Evolutionary conservation across 495 filamentous ascomycete species (phyloP).

Genomic region (Parachaetomium inaequale): DNA sequence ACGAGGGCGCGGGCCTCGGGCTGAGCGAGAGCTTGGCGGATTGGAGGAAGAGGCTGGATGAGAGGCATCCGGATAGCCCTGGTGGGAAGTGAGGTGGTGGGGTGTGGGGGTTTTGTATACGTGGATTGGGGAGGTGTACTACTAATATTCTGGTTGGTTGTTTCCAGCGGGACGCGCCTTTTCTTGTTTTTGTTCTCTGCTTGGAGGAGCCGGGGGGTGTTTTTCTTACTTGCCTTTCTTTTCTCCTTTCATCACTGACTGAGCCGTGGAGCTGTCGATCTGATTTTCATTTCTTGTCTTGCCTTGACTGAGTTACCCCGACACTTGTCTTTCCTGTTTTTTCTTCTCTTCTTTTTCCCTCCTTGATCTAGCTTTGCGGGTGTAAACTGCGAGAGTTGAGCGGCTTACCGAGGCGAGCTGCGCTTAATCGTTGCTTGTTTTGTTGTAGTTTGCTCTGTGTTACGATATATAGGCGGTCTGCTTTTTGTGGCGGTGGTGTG

Average conservation of each 20-base stretch:
- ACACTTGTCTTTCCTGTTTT: not conserved
- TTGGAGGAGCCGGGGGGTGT: not conserved
- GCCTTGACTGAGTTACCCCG: not conserved
- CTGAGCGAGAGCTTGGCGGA: conserved; percentile 68
- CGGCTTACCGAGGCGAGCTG: not conserved
- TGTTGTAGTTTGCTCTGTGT: conserved; percentile 4
- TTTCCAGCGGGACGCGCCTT: not conserved
- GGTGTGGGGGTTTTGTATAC: not conserved
- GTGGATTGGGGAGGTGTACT: not conserved
- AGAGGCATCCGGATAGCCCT: conserved; percentile 23
- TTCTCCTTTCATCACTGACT: not conserved
- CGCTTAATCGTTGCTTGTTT: not conserved
- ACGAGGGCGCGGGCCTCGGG: conserved; percentile 41
- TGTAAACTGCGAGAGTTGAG: not conserved
- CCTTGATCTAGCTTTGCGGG: conserved; percentile 1
- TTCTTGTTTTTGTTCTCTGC: not conserved
- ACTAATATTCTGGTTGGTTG: not conserved
- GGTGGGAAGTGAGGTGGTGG: conserved; percentile 15
- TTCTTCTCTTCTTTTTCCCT: not conserved
- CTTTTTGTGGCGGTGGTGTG: not conserved
- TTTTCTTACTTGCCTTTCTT: not conserved
- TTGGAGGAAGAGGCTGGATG: conserved; percentile 71
- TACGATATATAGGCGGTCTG: conserved; percentile 7
- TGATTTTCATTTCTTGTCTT: not conserved
- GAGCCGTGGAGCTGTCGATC: not conserved